Base-by-base conservation (phyloP, 176 grass and related monocot genomes). In the Ampelocalamus luodianensis region DNA sequence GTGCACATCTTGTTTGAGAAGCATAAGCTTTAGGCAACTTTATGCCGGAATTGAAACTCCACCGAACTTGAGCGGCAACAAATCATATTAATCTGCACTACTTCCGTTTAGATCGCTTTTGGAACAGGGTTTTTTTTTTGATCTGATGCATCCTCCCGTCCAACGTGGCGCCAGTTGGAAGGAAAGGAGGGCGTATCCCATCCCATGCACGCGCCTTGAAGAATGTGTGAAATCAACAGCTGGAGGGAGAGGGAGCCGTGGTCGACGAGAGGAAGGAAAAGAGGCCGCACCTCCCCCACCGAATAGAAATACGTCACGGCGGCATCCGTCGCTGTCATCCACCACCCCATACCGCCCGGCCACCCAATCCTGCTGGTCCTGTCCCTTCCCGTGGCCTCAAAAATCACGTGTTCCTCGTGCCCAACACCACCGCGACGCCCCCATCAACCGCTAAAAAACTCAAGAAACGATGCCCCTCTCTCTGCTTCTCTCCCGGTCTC, bases 341-440 rank as follows among this genome's bases (percentile, higher is more conserved):
- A 67, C 43, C 65, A 3, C 39, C 55, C 59, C 73, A 37, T 43
- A 51, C 75, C 46, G 10, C 14, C 87, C 40, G 40, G 40, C 50
- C 66, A 11, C 3, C 42, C 54, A 7, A 20, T 8, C 22, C 56
- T 44, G 42, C 39, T 10, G 8, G 42, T 3, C 42, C 8, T 5
- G 9, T 32, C 32, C 22, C 65, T 55, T 15, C 14, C 63, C 4
- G 0, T 12, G 14, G 37, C 51, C 84, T 83, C 67, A 51, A 74
- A 48, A 60, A 51, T 87, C 89, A 90, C 89, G 89, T 90, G 89
- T 87, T 87, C n/a, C 73, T 87, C 74, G 79, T 90, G 88, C 84
- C 13, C 81, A 58, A 22, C 65, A 77, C 49, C 72, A 8, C 60
- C 85, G 45, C 15, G 15, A 18, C 39, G 39, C 69, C 83, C 20